phyloP scores from a whole-genome alignment of 1,284 basidiomycete genomes.

The Cutaneotrichosporon sp. region DNA sequence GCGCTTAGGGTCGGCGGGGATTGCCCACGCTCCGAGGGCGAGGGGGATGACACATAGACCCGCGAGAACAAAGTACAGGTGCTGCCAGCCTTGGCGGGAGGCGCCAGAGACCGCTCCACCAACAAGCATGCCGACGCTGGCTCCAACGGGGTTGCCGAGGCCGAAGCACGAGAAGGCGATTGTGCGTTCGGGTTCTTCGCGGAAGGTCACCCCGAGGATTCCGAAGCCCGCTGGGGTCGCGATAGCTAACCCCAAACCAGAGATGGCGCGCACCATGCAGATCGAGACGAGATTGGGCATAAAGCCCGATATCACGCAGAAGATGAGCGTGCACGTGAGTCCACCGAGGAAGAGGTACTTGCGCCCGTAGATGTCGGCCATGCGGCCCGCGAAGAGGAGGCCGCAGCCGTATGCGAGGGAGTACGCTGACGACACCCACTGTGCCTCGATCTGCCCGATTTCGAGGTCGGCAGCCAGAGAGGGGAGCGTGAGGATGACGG shows the following conservation, averaged over 20 bases:
- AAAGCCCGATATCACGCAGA: slow-evolving; percentile 31
- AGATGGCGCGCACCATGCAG: slow-evolving; percentile 31
- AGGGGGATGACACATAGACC: slow-evolving; percentile 37
- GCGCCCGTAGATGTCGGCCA: slow-evolving; percentile 52
- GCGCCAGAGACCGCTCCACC: slow-evolving; percentile 31
- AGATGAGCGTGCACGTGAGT: slow-evolving; percentile 18
- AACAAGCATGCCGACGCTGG: slow-evolving; percentile 32
- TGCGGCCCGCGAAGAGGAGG: slow-evolving; percentile 49
- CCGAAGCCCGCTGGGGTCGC: slow-evolving; percentile 40
- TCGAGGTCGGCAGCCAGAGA: slow-evolving; percentile 44
- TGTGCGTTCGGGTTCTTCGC: slow-evolving; percentile 36
- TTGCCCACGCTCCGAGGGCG: slow-evolving; percentile 33
- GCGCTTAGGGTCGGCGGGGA: slow-evolving; percentile 32
- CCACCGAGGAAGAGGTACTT: slow-evolving; percentile 47
- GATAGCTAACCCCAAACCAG: slow-evolving; percentile 28
- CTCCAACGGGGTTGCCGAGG: slow-evolving; percentile 36
- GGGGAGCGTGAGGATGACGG: slow-evolving; percentile 41
- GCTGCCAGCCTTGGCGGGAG: slow-evolving; percentile 19
- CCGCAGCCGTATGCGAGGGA: slow-evolving; percentile 50
- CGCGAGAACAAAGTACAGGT: slow-evolving; percentile 43
- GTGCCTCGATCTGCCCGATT: slow-evolving; percentile 37
- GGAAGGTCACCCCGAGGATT: slow-evolving; percentile 42
- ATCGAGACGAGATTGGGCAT: slow-evolving; percentile 23
- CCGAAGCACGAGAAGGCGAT: slow-evolving; percentile 41
- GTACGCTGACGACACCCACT: slow-evolving; percentile 52